Evolutionary conservation across 768 basidiomycete species (phyloP), one percentile per base, ranked within the genome.

Genomic region (Phanerochaete carnosa): DNA sequence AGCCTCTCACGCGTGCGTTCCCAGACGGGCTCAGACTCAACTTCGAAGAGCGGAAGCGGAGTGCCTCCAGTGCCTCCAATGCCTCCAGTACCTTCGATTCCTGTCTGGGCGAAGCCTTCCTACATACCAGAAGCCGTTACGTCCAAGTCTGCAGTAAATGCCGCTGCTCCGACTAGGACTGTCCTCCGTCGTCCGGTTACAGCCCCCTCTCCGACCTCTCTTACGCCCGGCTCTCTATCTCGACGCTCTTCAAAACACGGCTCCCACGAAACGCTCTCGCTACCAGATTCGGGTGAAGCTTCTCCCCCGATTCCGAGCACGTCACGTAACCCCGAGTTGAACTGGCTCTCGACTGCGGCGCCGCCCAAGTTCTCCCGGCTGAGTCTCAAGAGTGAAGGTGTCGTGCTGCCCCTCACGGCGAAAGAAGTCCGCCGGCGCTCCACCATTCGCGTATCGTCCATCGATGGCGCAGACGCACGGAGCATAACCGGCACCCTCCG

Each of bases 291-390:
- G n/a, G n/a, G n/a, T n/a, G n/a, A n/a, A n/a, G n/a, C n/a, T n/a
- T 30, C 26, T 7, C 25, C 55, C 39, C 35, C 61, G 7, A 32
- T 37, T 5, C 61, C 66, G 29, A 60, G 47, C 22, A 58, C 62
- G 26, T 62, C 65, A 15, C 63, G 63, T 57, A 62, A 61, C 59
- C 65, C 70, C 3, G 67, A 69, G 61, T 53, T 57, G 46, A 69
- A 68, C 59, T 71, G 70, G 70, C 58, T 71, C 33, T 61, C 60
- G n/a, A 45, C 57, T 28, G 58, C 66, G 22, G 62, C 68, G 15
- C 51, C 68, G 25, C 70, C 70, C 16, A 52, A 57, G 52, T 72
- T 72, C 65, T 70, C 69, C n/a, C 63, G 70, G 0, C 58, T 68
- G 22, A 62, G 68, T 2, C 59, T 72, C 26, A 66, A 64, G 47